Evolutionary conservation across 2,329 filamentous ascomycete genomes (phyloP), one percentile per base, ranked within the genome.

Genomic region (Sporothrix mexicana): DNA sequence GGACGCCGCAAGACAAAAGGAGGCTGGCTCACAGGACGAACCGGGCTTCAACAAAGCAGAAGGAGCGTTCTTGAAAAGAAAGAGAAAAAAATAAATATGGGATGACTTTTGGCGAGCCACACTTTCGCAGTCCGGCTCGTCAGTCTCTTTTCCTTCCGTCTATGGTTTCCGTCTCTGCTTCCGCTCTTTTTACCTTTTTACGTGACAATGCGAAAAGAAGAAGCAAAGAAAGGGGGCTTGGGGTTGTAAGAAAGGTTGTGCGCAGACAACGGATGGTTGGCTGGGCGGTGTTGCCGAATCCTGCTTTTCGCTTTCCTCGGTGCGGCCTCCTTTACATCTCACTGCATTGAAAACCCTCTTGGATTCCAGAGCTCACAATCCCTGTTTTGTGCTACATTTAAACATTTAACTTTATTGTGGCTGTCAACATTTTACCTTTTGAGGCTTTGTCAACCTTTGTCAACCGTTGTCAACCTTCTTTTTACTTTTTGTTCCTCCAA

Each of bases 221-320:
- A 5, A 15, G 15, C 20, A 66, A 30, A 45, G 7, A 36, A 36
- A 36, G 30, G 30, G 30, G 30, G 30, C 30, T 36, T 36, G 43
- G n/a, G 45, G 23, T 15, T 67, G 20, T n/a, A 20, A 13, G 45
- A 51, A 43, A 66, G 7, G 12, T 13, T 47, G 41, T 20, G 36
- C 8, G 41, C 59, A 67, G 20, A 51, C 45, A 67, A 36, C 23
- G 9, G 23, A 41, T 41, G 64, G 64, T 51, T 68, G 66, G 66
- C 47, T 49, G 30, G 66, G 30, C 66, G 66, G 23, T 69, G 49
- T n/a, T 45, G 36, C 51, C 67, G 51, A 57, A 69, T 47, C 51
- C 51, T 59, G 49, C 51, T 25, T 57, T 23, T 69, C 30, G 36
- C n/a, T 41, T 69, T 55, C 47, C 64, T 51, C 64, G 45, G 45